Base-by-base conservation (phyloP, 2,329 filamentous ascomycete species). In the Zymoseptoria pseudotritici region DNA sequence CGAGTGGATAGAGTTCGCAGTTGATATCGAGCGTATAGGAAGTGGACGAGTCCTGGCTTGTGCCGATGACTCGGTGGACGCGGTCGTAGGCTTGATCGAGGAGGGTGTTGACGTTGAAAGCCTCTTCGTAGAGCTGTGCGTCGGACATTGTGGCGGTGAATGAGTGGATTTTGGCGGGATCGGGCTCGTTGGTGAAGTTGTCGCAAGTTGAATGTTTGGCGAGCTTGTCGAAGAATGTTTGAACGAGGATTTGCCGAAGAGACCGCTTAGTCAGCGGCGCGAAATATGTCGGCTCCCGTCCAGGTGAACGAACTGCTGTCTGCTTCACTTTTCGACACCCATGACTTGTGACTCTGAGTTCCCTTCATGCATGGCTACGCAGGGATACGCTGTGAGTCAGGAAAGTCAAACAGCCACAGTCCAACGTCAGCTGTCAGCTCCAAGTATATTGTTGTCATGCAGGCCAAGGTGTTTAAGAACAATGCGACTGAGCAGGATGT, bases 11-110 rank as follows among this genome's bases (percentile, higher is more conserved):
- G 7, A 99, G 84, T 77, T 99, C 93, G 60, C 85, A 88, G 80
- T 97, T 97, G 77, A 97, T 86, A 78, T 99, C 94, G 62, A 99
- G 88, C 5, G 85, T 87, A 79, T 97, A 86, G 65, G 85, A 82
- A 29, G 89, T 90, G 65, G 85, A 81, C 68, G 83, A 84, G 77
- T 96, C 91, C 67, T 83, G 81, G 22, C 88, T 93, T 56, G 83
- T 89, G 72, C 86, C 91, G 58, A 80, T 85, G 72, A 97, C 85
- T 68, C 94, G 93, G 58, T 90, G 89, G 24, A 97, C 93, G 65
- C 93, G 90, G 79, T 97, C 94, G 78, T 99, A 99, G 78, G 97
- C 96, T 71, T 87, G 84, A 71, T 86, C 83, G 79, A 96, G 89
- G 57, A 97, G 83, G 53, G 66, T 67, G 54, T 68, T 70, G 54